Conservation (phyloP, 2,329 filamentous ascomycete species). For the Colletotrichum costaricense region DNA sequence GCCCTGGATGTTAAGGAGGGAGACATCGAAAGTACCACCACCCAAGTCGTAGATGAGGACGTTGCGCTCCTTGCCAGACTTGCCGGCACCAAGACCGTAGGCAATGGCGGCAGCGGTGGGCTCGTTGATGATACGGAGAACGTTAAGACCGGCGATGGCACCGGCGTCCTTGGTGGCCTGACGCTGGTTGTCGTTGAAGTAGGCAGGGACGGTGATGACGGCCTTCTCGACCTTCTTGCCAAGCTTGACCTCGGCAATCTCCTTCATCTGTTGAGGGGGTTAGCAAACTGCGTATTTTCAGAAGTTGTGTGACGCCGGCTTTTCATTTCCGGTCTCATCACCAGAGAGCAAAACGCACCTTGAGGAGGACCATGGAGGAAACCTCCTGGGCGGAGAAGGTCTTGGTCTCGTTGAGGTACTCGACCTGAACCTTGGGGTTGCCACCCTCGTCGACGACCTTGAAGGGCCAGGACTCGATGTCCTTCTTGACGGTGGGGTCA, state of each 20-base stretch:
- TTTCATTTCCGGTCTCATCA: neutral
- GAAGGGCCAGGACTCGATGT: slow-evolving; percentile 99
- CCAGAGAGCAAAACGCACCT: slow-evolving; percentile 68
- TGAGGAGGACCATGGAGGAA: slow-evolving; percentile 97
- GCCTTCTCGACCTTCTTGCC: slow-evolving; percentile 99
- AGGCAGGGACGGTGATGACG: slow-evolving; percentile 97
- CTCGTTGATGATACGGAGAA: slow-evolving; percentile 99
- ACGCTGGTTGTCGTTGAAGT: slow-evolving; percentile 99
- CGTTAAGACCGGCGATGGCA: slow-evolving; percentile 96
- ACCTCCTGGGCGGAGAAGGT: slow-evolving; percentile 98
- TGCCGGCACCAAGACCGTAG: slow-evolving; percentile 95
- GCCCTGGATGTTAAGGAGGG: slow-evolving; percentile 97
- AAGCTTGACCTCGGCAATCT: slow-evolving; percentile 97
- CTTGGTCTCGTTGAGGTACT: slow-evolving; percentile 96
- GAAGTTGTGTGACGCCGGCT: neutral
- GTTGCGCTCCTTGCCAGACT: slow-evolving; percentile 97
- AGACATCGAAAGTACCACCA: slow-evolving; percentile 99
- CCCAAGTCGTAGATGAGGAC: slow-evolving; percentile 99
- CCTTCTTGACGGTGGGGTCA: slow-evolving; percentile 98
- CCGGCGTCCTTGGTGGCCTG: slow-evolving; percentile 99
- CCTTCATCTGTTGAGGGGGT: slow-evolving; percentile 82
- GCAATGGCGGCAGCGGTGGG: slow-evolving; percentile 98
- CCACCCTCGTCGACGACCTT: slow-evolving; percentile 92
- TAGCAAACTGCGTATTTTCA: neutral
- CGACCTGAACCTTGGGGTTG: slow-evolving; percentile 91